Percentiles rank a stretch among this genome's conserved stretches.
phyloP scores from a whole-genome alignment of 176 grass and related monocot species.

The Aegilops sharonensis region DNA sequence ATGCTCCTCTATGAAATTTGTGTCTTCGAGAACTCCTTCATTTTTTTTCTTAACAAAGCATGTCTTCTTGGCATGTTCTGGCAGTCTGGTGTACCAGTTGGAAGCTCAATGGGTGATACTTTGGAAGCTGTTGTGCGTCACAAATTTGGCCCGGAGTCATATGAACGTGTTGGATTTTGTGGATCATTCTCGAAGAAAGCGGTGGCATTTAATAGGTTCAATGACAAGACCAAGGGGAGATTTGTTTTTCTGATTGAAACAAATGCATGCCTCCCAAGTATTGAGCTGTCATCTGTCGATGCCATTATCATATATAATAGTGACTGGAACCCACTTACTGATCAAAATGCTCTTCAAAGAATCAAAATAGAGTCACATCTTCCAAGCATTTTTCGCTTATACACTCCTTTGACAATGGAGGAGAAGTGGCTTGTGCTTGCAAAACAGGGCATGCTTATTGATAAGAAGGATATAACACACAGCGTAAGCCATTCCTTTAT shows the following conservation, averaged over 20 bases:
- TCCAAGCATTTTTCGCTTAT: slow-evolving; percentile 66
- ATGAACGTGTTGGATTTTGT: slow-evolving; percentile 49
- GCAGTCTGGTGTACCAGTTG: slow-evolving; percentile 56
- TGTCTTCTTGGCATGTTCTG: slow-evolving; percentile 12
- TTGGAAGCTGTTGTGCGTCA: slow-evolving; percentile 67
- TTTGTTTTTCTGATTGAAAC: slow-evolving; percentile 83
- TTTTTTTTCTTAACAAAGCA: slow-evolving; percentile 10
- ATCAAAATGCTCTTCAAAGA: slow-evolving; percentile 56
- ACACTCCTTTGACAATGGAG: slow-evolving; percentile 74
- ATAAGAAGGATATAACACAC: slow-evolving; percentile 38
- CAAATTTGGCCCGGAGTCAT: slow-evolving; percentile 74
- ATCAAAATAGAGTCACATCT: slow-evolving; percentile 54
- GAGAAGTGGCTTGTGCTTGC: slow-evolving; percentile 64
- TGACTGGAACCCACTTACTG: slow-evolving; percentile 76
- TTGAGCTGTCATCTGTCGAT: slow-evolving; percentile 69
- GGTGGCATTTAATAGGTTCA: slow-evolving; percentile 66
- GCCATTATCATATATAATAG: slow-evolving; percentile 71
- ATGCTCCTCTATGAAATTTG: neutral
- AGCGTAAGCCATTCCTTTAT: slow-evolving; percentile 60
- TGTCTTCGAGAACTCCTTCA: neutral
- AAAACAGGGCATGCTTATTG: slow-evolving; percentile 54
- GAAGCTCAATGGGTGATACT: slow-evolving; percentile 52
- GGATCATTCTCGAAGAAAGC: slow-evolving; percentile 36
- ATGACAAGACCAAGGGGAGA: slow-evolving; percentile 61
- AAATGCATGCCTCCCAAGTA: slow-evolving; percentile 67